These are phyloP conservation scores for Fraxinus sp. DNA, from an alignment of 305 asterid species.

Conservation along the genomic window DNA sequence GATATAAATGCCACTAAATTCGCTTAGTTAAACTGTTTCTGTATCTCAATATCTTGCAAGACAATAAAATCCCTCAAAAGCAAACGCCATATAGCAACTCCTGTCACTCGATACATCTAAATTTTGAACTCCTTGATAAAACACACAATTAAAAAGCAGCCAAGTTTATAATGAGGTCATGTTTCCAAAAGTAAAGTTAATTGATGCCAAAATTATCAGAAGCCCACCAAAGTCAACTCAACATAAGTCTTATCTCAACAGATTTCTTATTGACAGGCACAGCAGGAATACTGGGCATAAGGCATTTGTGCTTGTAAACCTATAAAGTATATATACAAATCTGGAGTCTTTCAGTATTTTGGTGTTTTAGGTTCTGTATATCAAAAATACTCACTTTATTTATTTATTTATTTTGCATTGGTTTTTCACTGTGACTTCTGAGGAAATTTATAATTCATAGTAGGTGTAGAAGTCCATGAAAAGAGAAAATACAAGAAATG, in stretches of 20 bases:
- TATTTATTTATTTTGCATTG: background rate
- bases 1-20: background rate
- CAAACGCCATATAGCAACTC: background rate
- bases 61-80: background rate
- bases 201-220: conserved; percentile 1
- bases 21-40: background rate
- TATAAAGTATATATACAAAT: background rate
- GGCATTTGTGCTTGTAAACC: background rate
- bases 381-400: background rate
- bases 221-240: conserved; percentile 3
- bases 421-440: background rate
- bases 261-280: background rate
- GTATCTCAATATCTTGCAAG: background rate
- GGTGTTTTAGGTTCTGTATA: background rate
- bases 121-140: background rate
- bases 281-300: background rate
- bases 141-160: background rate
- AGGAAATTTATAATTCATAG: background rate
- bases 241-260: background rate
- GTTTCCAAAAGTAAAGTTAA: conserved; percentile 1
- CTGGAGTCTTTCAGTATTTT: background rate
- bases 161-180: background rate
- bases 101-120: background rate
- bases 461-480: background rate
- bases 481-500: background rate